Base-by-base conservation (phyloP, 495 filamentous ascomycete species). In the Halenospora varia region DNA sequence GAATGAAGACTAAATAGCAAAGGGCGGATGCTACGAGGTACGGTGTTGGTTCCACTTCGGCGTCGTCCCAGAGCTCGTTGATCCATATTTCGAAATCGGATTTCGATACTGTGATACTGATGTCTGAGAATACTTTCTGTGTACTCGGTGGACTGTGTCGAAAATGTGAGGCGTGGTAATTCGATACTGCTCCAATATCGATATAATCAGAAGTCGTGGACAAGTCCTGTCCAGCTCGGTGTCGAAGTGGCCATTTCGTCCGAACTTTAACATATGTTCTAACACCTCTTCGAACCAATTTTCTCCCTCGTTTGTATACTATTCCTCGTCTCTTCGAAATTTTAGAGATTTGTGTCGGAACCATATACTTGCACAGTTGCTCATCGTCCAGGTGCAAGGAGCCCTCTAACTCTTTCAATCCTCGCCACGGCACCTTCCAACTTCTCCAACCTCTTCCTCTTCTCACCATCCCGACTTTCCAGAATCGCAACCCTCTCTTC, bases 371-470 rank as follows among this genome's bases (percentile, higher is more conserved):
- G 23, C 13, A 49, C 3, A 10, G n/a, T 23, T 20, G 24, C 15
- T 65, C 53, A 65, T 49, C 48, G 56, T 20, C 44, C 52, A 2
- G 64, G 64, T 24, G 65, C 61, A 25, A 92, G 62, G 68, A 93
- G 64, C 45, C 73, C 76, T 70, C 83, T 81, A 0, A 89, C 88
- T 58, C 86, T 69, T 65, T 87, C 87, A 61, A 96, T 88, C 70
- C 89, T 75, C 55, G 82, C 82, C 69, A 98, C 82, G 50, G 93
- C 90, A 45, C 79, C 77, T 73, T 96, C 90, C 64, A 96, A 65
- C 67, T 78, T 68, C 60, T 92, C 92, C 41, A 96, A 65, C 52
- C 88, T 70, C 51, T 76, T 78, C 59, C 81, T 75, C 77, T 89
- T 90, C 65, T 91, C 88, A 22, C 69, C 72, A 61, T 92, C 89